These are phyloP conservation scores for Ceratobasidium theobromae DNA, from an alignment of 1,284 basidiomycete species.

Conservation along the genomic window DNA sequence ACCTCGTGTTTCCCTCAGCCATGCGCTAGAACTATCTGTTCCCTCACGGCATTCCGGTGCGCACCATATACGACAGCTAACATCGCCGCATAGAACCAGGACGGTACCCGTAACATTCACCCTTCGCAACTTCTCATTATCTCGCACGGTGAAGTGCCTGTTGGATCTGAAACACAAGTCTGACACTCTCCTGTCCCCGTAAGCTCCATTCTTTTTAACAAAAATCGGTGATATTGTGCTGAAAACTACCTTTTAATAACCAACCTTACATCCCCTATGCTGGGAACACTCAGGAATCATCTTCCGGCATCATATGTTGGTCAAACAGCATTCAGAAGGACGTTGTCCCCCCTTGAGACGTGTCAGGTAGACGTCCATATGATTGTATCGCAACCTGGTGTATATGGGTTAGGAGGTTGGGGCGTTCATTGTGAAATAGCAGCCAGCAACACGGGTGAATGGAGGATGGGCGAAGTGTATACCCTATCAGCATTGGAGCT, in stretches of 20 bases:
- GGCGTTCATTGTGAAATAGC: slow-evolving; percentile 18
- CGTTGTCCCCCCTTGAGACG: slow-evolving; percentile 53
- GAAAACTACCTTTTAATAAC: slow-evolving; percentile 16
- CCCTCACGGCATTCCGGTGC: slow-evolving; percentile 1
- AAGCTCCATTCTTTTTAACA: background rate
- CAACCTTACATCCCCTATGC: background rate
- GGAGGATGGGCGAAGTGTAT: slow-evolving; percentile 10
- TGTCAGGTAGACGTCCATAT: slow-evolving; percentile 52
- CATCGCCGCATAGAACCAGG: slow-evolving; percentile 52
- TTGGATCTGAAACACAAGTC: slow-evolving; percentile 29
- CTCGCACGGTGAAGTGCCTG: slow-evolving; percentile 38
- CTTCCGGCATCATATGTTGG: slow-evolving; percentile 60
- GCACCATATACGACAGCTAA: background rate
- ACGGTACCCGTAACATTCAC: slow-evolving; percentile 56
- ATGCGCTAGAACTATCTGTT: background rate
- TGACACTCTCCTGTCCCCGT: slow-evolving; percentile 25
- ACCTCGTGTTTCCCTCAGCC: background rate
- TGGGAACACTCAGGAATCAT: slow-evolving; percentile 44
- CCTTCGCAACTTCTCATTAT: slow-evolving; percentile 69
- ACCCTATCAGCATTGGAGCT: background rate
- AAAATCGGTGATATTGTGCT: background rate
- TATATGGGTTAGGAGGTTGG: slow-evolving; percentile 65
- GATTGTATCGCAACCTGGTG: slow-evolving; percentile 63
- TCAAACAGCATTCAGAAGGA: slow-evolving; percentile 59
- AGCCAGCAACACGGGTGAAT: slow-evolving; percentile 14